Base-by-base conservation (phyloP, 441 rosid genomes). In the Manihot esculenta region DNA sequence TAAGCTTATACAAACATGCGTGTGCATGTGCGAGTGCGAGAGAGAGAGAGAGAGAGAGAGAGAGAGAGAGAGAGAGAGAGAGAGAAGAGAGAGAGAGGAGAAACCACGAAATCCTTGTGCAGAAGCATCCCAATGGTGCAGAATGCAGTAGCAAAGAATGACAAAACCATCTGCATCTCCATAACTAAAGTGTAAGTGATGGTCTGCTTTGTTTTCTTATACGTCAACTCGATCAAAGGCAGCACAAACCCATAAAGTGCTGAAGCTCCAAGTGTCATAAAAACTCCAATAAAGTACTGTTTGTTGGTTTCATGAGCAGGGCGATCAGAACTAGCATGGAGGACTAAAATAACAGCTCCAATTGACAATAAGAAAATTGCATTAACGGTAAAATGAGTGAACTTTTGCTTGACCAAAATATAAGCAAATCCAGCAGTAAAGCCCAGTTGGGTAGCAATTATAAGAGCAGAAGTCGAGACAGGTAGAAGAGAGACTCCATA, bases 91-190 rank as follows among this genome's bases (percentile, higher is more conserved):
- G 9, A 26, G 15, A n/a, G 38, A 20, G 10, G 13, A 5, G 42
- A 26, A 23, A 84, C 89, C 94, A 78, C 64, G 12, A 85, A 85
- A 38, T 89, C 90, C 20, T 84, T 84, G 67, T 64, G 73, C 23
- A 83, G 17, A 33, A 75, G 11, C 93, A 90, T 90, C 48, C 91
- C 93, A 35, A 77, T 48, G 0, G 76, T 12, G 66, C 88, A 84
- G 65, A 86, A 84, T 21, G n/a, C 68, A 9, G 89, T 77, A 45
- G 93, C 93, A 27, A 87, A 77, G 5, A 89, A 4, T 21, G 84
- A 81, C 80, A 84, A 64, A 15, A 87, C 84, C 75, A 85, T 56
- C 71, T 89, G 92, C 63, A 83, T 76, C 85, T 89, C 94, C 66
- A 89, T 70, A 7, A 89, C 92, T 62, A 89, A 70, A 47, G 88